Evolutionary conservation across 768 basidiomycete species (phyloP).

Genomic region (Tricholoma sp.): DNA sequence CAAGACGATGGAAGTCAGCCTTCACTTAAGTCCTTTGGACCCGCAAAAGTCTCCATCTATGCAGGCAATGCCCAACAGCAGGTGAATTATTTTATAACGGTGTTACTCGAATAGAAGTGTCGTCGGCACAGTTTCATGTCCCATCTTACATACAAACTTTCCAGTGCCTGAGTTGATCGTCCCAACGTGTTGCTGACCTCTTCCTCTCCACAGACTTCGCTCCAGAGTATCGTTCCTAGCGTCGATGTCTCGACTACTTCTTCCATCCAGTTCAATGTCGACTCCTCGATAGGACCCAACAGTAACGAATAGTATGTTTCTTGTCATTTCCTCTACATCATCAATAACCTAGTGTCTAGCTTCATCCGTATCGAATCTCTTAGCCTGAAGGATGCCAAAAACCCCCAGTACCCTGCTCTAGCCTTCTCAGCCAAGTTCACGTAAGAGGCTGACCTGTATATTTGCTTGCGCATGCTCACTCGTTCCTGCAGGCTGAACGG

Average conservation of each 20-base stretch:
- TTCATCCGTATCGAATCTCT: slow-evolving; percentile 76
- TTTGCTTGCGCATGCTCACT: background rate
- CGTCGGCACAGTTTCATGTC: too few species aligned
- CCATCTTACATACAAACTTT: background rate
- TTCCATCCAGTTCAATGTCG: slow-evolving; percentile 47
- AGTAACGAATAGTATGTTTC: slow-evolving; percentile 47
- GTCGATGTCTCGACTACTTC: slow-evolving; percentile 47
- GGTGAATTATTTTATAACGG: slow-evolving; percentile 29
- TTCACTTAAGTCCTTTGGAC: slow-evolving; percentile 45
- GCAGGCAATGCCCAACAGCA: slow-evolving; percentile 58
- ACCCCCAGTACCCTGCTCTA: slow-evolving; percentile 51
- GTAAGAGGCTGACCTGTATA: slow-evolving; percentile 37
- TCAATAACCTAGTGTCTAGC: slow-evolving; percentile 29
- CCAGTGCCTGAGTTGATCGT: background rate
- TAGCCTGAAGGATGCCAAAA: slow-evolving; percentile 41
- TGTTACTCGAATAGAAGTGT: background rate
- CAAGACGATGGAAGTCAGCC: slow-evolving; percentile 48
- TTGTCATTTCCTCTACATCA: background rate
- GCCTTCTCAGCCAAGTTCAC: slow-evolving; percentile 78
- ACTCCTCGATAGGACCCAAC: slow-evolving; percentile 50
- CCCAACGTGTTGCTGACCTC: background rate
- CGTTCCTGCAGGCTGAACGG: slow-evolving; percentile 44
- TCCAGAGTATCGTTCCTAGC: slow-evolving; percentile 45
- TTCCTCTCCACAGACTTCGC: slow-evolving; percentile 38
- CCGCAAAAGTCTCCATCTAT: slow-evolving; percentile 51